A percentile compares a stretch with the other conserved stretches of the same genome.
phyloP scores from a whole-genome alignment of 2,329 filamentous ascomycete genomes.

The Didymella lethalis region DNA sequence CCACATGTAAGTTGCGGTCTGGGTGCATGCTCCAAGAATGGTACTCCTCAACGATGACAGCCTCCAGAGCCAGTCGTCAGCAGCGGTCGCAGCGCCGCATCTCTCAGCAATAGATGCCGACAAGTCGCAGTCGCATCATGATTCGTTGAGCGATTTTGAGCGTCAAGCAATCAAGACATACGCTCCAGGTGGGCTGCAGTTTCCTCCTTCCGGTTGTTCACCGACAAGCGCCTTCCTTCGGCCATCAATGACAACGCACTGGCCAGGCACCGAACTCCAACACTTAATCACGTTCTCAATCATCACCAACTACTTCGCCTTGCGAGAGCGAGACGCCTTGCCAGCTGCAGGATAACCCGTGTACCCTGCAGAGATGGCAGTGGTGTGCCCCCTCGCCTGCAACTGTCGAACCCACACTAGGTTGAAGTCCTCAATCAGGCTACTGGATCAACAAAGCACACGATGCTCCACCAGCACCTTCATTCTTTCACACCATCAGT shows the following conservation, averaged over 20 bases:
- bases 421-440: neutral
- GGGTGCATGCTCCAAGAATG: neutral
- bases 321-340: constrained; percentile 10
- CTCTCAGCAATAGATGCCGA: neutral
- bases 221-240: constrained; percentile 10
- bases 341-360: constrained; percentile 13
- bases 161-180: neutral
- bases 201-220: constrained; percentile 7
- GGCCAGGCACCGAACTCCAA: constrained; percentile 4
- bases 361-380: constrained; percentile 9
- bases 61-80: neutral
- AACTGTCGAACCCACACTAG: constrained; percentile 3
- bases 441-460: constrained; percentile 3
- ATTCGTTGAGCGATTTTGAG: neutral
- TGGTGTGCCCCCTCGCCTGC: constrained; percentile 3
- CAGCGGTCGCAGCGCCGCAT: constrained; percentile 1
- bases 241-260: constrained; percentile 11
- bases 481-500: neutral
- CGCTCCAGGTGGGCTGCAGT: constrained; percentile 5
- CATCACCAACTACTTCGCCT: neutral
- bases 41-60: neutral
- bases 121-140: neutral
- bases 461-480: constrained; percentile 1
- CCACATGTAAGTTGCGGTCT: constrained; percentile 1
- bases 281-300: constrained; percentile 7